Base-by-base conservation (phyloP, 2,329 filamentous ascomycete genomes). In the Myotisia sp. region DNA sequence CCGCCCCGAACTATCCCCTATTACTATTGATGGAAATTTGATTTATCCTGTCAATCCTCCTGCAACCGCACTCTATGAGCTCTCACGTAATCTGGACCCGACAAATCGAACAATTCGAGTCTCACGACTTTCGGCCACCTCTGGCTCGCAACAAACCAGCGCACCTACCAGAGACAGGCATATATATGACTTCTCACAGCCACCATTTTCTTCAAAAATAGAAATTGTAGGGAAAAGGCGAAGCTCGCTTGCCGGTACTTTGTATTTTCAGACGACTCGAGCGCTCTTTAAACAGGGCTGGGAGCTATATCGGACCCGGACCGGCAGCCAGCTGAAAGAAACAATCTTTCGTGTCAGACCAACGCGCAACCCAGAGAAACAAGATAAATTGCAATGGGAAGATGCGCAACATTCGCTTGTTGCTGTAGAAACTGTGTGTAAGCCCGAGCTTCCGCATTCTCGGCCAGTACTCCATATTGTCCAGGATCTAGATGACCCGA, bases 201-300 rank as follows among this genome's bases (percentile, higher is more conserved):
- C 31, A 9, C 6, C 36, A 4, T 19, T 44, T 16, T 38, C 31
- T 12, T 30, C 31, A 6, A 31, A 28, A 3, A 38, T 42, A 8
- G 42, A 44, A 37, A 44, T 44, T 12, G 18, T 23, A n/a, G 42
- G 40, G 6, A 38, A 39, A 18, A 38, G 42, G 16, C 38, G 38
- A 14, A 39, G 36, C 33, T 37, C 40, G 7, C 24, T 44, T 3
- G 29, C 40, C 3, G 40, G 40, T 1, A 29, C 14, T 8, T 14
- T 42, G 3, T 24, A 19, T 26, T 27, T 44, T 3, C 39, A 30
- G 9, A 6, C 19, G 9, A 40, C 28, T n/a, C 33, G 34, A 10
- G 31, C 34, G 2, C 26, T 44, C n/a, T 13, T 39, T 3, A 36
- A 33, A 27, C 26, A 34, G 10, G 39, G 37, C 13, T 43, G 42